Conservation (phyloP, 306 rosid species). For the Clitoria ternatea region DNA sequence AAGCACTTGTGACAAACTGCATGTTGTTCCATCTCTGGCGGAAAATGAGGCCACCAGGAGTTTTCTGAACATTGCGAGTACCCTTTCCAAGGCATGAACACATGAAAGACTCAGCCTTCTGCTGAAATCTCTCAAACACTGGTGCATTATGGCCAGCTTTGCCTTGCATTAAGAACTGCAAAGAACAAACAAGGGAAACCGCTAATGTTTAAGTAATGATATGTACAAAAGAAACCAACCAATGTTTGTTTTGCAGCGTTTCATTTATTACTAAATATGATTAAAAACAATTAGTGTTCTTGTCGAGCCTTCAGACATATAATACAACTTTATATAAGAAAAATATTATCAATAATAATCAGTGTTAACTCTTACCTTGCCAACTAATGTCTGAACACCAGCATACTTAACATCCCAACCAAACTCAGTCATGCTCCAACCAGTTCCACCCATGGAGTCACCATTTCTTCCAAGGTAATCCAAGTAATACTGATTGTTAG, state of each 20-base stretch:
- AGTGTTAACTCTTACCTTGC: constrained; percentile 68
- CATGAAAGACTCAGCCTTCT: constrained; percentile 79
- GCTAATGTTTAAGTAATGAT: too few species aligned
- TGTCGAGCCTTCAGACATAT: too few species aligned
- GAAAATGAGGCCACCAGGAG: constrained; percentile 90
- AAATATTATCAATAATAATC: background rate
- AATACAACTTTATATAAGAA: too few species aligned
- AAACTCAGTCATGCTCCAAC: constrained; percentile 88
- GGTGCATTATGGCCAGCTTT: constrained; percentile 65
- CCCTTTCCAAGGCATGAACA: constrained; percentile 81
- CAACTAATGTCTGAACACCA: constrained; percentile 85
- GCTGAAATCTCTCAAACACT: constrained; percentile 58
- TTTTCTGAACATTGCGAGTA: constrained; percentile 56
- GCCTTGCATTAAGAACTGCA: constrained; percentile 85
- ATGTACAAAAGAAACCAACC: too few species aligned
- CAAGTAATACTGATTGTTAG: constrained; percentile 65
- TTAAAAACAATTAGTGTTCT: background rate
- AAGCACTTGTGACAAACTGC: constrained; percentile 88
- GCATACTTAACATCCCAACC: constrained; percentile 96
- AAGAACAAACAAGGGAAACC: background rate
- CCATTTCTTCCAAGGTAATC: constrained; percentile 80
- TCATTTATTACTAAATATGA: background rate
- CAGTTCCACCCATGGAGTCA: constrained; percentile 88
- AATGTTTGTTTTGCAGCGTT: too few species aligned
- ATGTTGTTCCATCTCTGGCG: constrained; percentile 93